Evolutionary conservation across 805 yeast species (phyloP).

Genomic region (Candida ipomoeae): DNA sequence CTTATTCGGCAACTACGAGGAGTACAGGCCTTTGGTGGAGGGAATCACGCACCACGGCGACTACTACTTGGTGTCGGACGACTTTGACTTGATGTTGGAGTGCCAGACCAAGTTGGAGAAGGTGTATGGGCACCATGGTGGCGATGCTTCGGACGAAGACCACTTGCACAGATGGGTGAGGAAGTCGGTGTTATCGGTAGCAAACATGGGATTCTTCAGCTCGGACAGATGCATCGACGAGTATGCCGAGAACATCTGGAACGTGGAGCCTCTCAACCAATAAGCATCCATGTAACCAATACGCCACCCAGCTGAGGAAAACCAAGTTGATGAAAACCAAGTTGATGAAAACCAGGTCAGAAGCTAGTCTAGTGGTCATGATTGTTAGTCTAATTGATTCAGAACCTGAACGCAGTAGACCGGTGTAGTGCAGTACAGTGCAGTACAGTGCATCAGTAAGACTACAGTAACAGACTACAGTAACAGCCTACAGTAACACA

Average conservation of each 20-base stretch:
- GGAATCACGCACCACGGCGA: slow-evolving; percentile 74
- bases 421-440: too few species aligned
- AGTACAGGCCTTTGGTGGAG: slow-evolving; percentile 64
- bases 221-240: slow-evolving; percentile 89
- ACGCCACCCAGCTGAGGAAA: too few species aligned
- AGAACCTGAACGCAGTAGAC: too few species aligned
- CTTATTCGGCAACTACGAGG: slow-evolving; percentile 64
- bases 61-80: slow-evolving; percentile 82
- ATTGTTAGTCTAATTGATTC: too few species aligned
- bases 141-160: slow-evolving; percentile 42
- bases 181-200: slow-evolving; percentile 74
- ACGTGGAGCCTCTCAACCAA: slow-evolving; percentile 63
- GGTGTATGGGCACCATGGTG: slow-evolving; percentile 51
- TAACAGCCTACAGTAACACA: too few species aligned
- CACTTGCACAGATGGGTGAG: slow-evolving; percentile 66
- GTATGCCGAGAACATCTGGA: slow-evolving; percentile 91
- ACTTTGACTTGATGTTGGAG: slow-evolving; percentile 80
- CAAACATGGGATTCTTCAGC: slow-evolving; percentile 90
- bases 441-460: too few species aligned
- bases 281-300: not conserved
- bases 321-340: too few species aligned
- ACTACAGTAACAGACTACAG: too few species aligned
- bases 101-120: slow-evolving; percentile 75
- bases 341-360: too few species aligned
- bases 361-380: too few species aligned